Evolutionary conservation across 1,139 yeast species (phyloP).

Genomic region (Geotrichum fermentans): DNA sequence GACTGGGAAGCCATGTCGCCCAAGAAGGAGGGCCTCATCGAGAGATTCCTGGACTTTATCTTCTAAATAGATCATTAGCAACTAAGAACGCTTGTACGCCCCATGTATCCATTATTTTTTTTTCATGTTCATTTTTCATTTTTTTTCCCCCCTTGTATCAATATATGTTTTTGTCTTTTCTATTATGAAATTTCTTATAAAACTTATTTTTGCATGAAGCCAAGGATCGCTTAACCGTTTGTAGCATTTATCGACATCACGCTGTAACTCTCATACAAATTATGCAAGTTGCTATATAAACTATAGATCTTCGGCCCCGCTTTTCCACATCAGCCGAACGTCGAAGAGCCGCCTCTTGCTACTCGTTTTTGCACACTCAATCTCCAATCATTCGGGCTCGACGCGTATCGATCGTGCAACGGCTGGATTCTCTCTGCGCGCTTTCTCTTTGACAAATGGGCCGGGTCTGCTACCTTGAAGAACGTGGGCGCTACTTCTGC

Average conservation of each 20-base stretch:
- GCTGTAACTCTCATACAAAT: too few species aligned
- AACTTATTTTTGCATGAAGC: too few species aligned
- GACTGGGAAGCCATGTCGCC: slow-evolving; percentile 15
- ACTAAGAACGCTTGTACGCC: too few species aligned
- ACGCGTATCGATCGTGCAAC: slow-evolving; percentile 51
- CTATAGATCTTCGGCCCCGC: too few species aligned
- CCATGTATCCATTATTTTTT: background rate
- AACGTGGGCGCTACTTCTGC: slow-evolving; percentile 81
- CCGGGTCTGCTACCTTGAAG: slow-evolving; percentile 56
- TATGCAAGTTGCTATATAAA: too few species aligned
- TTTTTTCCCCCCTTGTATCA: background rate
- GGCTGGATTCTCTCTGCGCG: slow-evolving; percentile 56
- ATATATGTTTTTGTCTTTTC: background rate
- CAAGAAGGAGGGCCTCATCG: slow-evolving; percentile 5
- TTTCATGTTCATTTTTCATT: background rate
- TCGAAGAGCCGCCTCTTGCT: slow-evolving; percentile 20
- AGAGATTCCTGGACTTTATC: slow-evolving; percentile 7
- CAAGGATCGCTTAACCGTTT: too few species aligned
- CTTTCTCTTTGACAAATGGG: slow-evolving; percentile 41
- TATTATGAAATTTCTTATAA: background rate
- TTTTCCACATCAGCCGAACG: slow-evolving; percentile 21
- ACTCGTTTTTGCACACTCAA: slow-evolving; percentile 33
- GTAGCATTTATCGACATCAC: too few species aligned
- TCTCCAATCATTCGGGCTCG: slow-evolving; percentile 53
- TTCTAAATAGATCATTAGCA: too few species aligned